A percentile compares a stretch with the other conserved stretches of the same genome.
These are phyloP conservation scores for Protomyces pachydermus DNA, from an alignment of 1,139 yeast genomes.

Conservation along the genomic window DNA sequence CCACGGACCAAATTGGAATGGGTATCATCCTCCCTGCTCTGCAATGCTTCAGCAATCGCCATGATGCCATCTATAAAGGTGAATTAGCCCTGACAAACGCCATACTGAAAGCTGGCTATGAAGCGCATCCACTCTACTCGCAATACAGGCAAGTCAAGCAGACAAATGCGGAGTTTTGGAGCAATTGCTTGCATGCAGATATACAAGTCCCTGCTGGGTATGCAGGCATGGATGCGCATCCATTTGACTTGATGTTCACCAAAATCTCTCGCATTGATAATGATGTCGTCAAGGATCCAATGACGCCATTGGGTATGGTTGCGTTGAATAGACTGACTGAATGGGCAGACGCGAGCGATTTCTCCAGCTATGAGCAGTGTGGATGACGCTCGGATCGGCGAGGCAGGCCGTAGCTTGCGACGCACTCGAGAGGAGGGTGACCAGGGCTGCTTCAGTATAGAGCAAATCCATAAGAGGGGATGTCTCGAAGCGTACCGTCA, in stretches of 20 bases:
- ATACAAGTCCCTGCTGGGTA: not conserved
- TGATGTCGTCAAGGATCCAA: not conserved
- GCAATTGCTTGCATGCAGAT: not conserved
- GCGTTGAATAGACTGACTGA: constrained; percentile 4
- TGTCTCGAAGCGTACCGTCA: no score
- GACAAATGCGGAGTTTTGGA: constrained; percentile 1
- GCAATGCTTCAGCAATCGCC: not conserved
- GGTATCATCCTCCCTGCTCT: constrained; percentile 10
- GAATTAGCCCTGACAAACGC: constrained; percentile 4
- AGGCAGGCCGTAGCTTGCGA: not conserved
- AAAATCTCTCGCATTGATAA: not conserved
- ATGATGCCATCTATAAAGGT: constrained; percentile 4
- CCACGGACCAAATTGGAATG: constrained; percentile 3
- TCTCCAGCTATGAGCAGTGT: constrained; percentile 19
- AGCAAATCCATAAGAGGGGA: no score
- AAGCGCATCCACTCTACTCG: constrained; percentile 11
- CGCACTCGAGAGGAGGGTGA: no score
- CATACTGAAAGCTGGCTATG: constrained; percentile 14
- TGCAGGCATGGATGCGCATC: constrained; percentile 13
- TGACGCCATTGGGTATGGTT: not conserved
- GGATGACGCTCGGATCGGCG: not conserved
- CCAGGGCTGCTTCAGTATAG: no score
- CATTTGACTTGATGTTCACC: constrained; percentile 17
- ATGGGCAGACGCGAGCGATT: constrained; percentile 12
- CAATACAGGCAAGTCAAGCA: not conserved